Evolutionary conservation across 2,329 filamentous ascomycete genomes (phyloP).

Genomic region (Coniochaeta pulveracea): DNA sequence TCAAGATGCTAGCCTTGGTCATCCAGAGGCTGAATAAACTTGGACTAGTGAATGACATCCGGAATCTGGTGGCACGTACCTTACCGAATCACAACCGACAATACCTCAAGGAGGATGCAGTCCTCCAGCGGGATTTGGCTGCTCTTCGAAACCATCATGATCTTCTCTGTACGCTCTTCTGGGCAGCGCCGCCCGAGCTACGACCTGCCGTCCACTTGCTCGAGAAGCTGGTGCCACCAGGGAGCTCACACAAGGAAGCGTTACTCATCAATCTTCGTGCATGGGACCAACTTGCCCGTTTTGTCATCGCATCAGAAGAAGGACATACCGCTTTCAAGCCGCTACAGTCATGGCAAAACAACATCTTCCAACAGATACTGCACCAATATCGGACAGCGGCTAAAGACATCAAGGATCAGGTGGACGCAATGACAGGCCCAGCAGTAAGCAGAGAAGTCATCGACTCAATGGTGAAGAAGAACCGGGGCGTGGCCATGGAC

Average conservation of each 20-base stretch:
- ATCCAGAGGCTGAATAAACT: slow-evolving; percentile 37
- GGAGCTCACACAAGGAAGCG: slow-evolving; percentile 53
- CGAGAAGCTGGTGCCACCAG: slow-evolving; percentile 46
- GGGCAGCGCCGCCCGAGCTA: slow-evolving; percentile 44
- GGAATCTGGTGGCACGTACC: slow-evolving; percentile 48
- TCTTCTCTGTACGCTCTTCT: slow-evolving; percentile 54
- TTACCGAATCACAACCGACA: slow-evolving; percentile 56
- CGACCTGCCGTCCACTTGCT: slow-evolving; percentile 43
- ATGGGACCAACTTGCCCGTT: slow-evolving; percentile 51
- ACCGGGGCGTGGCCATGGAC: slow-evolving; percentile 41
- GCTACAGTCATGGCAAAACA: slow-evolving; percentile 45
- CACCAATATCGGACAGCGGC: slow-evolving; percentile 46
- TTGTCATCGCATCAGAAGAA: slow-evolving; percentile 36
- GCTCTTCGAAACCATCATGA: slow-evolving; percentile 59
- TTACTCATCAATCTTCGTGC: slow-evolving; percentile 52
- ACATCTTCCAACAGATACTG: slow-evolving; percentile 44
- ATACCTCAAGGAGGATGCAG: slow-evolving; percentile 49
- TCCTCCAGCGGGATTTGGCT: slow-evolving; percentile 49
- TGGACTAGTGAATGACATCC: slow-evolving; percentile 43
- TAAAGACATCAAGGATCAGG: slow-evolving; percentile 43
- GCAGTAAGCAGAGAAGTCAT: slow-evolving; percentile 32
- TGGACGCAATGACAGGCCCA: slow-evolving; percentile 32
- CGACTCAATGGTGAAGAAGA: slow-evolving; percentile 36
- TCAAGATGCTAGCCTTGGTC: slow-evolving; percentile 50
- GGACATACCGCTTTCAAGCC: slow-evolving; percentile 29